Percentiles rank a stretch among this genome's conserved stretches.
Conservation (phyloP, 345 rosid genomes). For the Acer saccharum region DNA sequence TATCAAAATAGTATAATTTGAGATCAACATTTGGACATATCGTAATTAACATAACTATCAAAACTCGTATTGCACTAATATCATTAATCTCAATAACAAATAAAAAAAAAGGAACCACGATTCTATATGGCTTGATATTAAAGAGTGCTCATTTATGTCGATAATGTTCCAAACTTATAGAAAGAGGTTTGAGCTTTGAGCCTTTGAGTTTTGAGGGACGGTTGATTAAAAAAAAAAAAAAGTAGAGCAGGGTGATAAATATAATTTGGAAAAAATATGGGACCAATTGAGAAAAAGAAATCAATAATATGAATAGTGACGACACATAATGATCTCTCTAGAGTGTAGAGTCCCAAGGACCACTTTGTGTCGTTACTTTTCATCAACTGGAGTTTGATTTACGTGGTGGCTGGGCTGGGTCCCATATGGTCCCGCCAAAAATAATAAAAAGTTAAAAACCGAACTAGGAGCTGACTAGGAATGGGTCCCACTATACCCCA, state of each 20-base stretch:
- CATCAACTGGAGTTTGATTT: slow-evolving; percentile 18
- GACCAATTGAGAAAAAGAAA: background rate
- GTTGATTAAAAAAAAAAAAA: too few species aligned
- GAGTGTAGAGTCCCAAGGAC: slow-evolving; percentile 1
- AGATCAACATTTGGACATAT: too few species aligned
- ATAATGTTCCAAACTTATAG: background rate
- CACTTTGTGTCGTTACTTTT: slow-evolving; percentile 15
- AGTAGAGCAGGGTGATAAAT: background rate
- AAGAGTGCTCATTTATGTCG: too few species aligned
- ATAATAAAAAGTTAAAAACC: background rate
- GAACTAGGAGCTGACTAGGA: slow-evolving; percentile 54
- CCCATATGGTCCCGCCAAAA: background rate
- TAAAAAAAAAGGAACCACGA: too few species aligned
- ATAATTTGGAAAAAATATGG: background rate
- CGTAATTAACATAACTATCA: too few species aligned
- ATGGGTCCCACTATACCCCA: slow-evolving; percentile 38
- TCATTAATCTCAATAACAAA: too few species aligned
- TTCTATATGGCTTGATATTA: too few species aligned
- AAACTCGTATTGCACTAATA: too few species aligned
- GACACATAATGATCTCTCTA: slow-evolving; percentile 17
- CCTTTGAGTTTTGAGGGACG: too few species aligned
- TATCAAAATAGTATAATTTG: too few species aligned
- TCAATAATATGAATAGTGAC: background rate
- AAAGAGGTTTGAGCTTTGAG: background rate
- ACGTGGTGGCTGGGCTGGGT: background rate